Conservation (phyloP, 371 early-diverging fungal species). For the Aphelidium insulamus region DNA sequence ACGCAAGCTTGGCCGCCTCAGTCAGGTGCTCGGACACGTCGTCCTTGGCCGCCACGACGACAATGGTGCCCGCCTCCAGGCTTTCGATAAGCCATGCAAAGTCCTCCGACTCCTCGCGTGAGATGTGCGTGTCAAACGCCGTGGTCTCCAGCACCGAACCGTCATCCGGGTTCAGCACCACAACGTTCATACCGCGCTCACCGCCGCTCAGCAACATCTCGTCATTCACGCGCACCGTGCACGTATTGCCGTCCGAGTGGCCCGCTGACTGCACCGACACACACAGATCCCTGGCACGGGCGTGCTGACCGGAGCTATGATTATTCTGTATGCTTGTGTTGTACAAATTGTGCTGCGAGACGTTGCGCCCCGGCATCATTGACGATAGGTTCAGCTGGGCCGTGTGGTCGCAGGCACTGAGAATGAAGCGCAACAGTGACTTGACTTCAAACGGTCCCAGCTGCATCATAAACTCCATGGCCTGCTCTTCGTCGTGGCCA, state of each 20-base stretch:
- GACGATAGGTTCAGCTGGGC: constrained; percentile 1
- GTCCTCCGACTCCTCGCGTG: constrained; percentile 38
- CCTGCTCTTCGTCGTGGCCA: constrained; percentile 49
- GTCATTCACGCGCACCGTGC: constrained; percentile 39
- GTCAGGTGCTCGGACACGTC: constrained; percentile 43
- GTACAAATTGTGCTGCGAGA: not conserved
- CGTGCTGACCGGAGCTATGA: too few relatives aligned
- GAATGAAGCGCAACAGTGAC: constrained; percentile 40
- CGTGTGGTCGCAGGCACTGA: constrained; percentile 24
- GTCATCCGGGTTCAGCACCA: constrained; percentile 39
- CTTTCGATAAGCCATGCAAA: constrained; percentile 37
- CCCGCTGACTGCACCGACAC: constrained; percentile 49
- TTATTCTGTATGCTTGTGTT: constrained; percentile 1
- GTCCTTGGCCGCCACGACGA: constrained; percentile 41
- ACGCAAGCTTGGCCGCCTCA: constrained; percentile 21
- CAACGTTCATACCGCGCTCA: constrained; percentile 51
- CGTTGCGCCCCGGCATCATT: not conserved
- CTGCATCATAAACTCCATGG: constrained; percentile 55
- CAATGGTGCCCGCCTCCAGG: constrained; percentile 33
- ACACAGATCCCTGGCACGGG: constrained; percentile 5
- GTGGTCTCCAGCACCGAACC: constrained; percentile 36
- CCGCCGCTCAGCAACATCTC: constrained; percentile 24
- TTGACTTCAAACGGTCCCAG: constrained; percentile 58
- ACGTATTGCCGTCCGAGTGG: constrained; percentile 46
- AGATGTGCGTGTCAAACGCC: constrained; percentile 52